Conservation (phyloP, 176 grass and related monocot genomes). For the Aegilops longissima region DNA sequence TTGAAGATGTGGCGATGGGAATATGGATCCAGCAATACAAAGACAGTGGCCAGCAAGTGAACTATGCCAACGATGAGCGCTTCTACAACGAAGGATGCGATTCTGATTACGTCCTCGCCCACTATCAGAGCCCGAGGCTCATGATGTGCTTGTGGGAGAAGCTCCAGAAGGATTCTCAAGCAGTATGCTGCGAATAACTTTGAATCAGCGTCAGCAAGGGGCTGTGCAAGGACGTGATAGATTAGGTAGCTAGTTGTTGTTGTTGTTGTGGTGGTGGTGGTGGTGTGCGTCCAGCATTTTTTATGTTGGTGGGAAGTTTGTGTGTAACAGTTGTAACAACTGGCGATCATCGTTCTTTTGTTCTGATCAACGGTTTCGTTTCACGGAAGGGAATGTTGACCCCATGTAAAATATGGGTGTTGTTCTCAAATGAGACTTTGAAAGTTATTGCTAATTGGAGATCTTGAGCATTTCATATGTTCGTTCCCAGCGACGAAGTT, state of each 20-base stretch:
- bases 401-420: background rate
- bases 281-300: background rate
- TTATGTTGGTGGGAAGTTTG: too few species aligned
- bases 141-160: conserved; percentile 88
- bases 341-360: background rate
- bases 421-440: background rate
- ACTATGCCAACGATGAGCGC: conserved; percentile 65
- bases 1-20: conserved; percentile 92
- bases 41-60: conserved; percentile 58
- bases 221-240: background rate
- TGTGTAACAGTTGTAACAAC: background rate
- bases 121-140: conserved; percentile 86
- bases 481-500: background rate
- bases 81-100: conserved; percentile 84
- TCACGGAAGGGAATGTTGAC: background rate
- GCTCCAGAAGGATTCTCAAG: conserved; percentile 61
- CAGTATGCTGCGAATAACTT: conserved; percentile 57
- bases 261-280: background rate
- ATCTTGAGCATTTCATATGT: background rate
- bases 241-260: background rate
- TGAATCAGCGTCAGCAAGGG: background rate
- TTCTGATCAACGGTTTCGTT: background rate
- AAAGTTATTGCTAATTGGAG: background rate
- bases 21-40: conserved; percentile 92
- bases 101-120: conserved; percentile 78